Percentiles rank a stretch among this genome's conserved stretches.
Conservation (phyloP, 73 alveolate genomes). For the Stentor coeruleus region DNA sequence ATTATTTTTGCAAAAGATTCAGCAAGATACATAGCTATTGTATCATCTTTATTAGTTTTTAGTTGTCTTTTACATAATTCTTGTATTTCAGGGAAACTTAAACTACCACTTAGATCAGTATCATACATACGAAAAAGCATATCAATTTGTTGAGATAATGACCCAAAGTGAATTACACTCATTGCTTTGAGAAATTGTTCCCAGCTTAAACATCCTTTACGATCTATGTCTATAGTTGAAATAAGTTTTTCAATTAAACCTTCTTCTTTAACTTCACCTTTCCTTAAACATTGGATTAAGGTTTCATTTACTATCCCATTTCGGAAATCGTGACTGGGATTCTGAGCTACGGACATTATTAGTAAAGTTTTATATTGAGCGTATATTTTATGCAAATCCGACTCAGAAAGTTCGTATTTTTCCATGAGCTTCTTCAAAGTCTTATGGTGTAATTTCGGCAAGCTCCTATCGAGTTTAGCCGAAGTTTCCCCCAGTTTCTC, state of each 20-base stretch:
- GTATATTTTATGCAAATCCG: slow-evolving; percentile 15
- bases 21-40: not conserved
- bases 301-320: not conserved
- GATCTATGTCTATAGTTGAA: not conserved
- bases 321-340: slow-evolving; percentile 4
- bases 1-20: slow-evolving; percentile 3
- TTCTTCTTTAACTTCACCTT: not conserved
- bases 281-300: not conserved
- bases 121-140: slow-evolving; percentile 16
- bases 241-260: not conserved
- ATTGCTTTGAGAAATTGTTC: slow-evolving; percentile 17
- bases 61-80: not conserved
- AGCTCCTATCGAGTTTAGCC: not conserved
- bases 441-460: not conserved
- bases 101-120: not conserved
- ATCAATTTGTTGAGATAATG: not conserved
- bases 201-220: not conserved
- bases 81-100: not conserved
- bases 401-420: slow-evolving; percentile 20
- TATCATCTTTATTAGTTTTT: not conserved
- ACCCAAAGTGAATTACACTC: slow-evolving; percentile 8
- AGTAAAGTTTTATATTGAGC: slow-evolving; percentile 20
- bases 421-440: not conserved
- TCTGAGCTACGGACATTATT: not conserved
- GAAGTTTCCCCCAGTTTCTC: not conserved